Percentiles rank a stretch among this genome's conserved stretches.
phyloP scores from a whole-genome alignment of 495 filamentous ascomycete species.

The Xylaria flabelliformis region DNA sequence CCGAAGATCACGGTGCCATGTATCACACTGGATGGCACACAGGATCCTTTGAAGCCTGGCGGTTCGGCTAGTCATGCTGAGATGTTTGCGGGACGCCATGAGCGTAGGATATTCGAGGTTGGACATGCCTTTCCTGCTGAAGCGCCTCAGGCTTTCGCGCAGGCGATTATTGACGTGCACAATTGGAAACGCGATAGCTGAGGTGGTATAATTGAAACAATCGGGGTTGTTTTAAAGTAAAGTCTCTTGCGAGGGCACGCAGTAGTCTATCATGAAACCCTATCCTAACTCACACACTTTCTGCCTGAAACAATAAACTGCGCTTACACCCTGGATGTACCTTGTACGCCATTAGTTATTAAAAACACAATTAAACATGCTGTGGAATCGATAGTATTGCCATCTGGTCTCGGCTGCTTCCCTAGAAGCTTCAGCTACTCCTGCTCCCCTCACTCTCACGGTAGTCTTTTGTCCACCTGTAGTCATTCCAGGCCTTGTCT shows the following conservation, averaged over 20 bases:
- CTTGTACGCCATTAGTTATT: not conserved
- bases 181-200: not conserved
- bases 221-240: not conserved
- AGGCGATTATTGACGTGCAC: constrained; percentile 25
- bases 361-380: not conserved
- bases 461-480: constrained; percentile 19
- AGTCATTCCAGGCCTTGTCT: constrained; percentile 34
- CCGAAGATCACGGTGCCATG: constrained; percentile 26
- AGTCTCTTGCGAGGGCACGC: not conserved
- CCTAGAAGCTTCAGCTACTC: not conserved
- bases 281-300: not conserved
- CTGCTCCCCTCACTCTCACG: not conserved
- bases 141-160: constrained; percentile 21
- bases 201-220: not conserved
- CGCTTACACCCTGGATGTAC: not conserved
- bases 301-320: not conserved
- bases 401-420: not conserved
- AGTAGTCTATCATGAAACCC: not conserved
- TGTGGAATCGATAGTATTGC: not conserved
- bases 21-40: constrained; percentile 25
- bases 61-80: constrained; percentile 17
- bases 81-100: constrained; percentile 25
- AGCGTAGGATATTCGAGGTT: constrained; percentile 22
- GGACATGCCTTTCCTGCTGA: constrained; percentile 27
- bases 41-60: constrained; percentile 22